These are phyloP conservation scores for Fusarium fracticaudum DNA, from an alignment of 2,329 filamentous ascomycete species.

Conservation along the genomic window DNA sequence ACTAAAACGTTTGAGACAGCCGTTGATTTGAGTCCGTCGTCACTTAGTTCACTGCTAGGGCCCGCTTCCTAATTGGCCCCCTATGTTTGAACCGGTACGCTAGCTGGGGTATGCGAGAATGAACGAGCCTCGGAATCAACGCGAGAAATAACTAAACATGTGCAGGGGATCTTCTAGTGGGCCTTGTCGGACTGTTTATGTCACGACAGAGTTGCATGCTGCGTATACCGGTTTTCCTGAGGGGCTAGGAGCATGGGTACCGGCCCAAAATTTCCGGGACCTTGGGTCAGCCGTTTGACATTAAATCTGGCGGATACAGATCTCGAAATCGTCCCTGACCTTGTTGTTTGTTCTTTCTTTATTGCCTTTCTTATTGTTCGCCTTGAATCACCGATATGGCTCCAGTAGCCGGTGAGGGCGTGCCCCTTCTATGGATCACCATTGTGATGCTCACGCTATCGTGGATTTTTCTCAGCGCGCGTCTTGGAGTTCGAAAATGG, in stretches of 20 bases:
- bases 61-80: background rate
- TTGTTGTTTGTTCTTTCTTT: background rate
- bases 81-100: background rate
- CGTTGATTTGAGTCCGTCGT: background rate
- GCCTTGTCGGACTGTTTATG: background rate
- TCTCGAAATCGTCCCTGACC: background rate
- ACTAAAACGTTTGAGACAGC: background rate
- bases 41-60: background rate
- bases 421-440: conserved; percentile 26
- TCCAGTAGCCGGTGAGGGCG: conserved; percentile 20
- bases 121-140: background rate
- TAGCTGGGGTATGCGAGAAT: background rate
- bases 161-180: background rate
- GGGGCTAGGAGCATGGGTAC: background rate
- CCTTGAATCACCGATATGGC: conserved; percentile 4
- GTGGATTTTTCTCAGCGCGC: conserved; percentile 10
- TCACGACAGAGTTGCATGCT: background rate
- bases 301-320: background rate
- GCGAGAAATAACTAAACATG: background rate
- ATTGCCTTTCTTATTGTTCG: background rate
- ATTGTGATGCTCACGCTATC: conserved; percentile 28
- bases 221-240: background rate
- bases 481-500: conserved; percentile 23
- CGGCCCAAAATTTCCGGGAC: background rate
- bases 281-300: background rate